phyloP scores from a whole-genome alignment of 1,284 basidiomycete genomes.

The Moesziomyces parantarcticus region DNA sequence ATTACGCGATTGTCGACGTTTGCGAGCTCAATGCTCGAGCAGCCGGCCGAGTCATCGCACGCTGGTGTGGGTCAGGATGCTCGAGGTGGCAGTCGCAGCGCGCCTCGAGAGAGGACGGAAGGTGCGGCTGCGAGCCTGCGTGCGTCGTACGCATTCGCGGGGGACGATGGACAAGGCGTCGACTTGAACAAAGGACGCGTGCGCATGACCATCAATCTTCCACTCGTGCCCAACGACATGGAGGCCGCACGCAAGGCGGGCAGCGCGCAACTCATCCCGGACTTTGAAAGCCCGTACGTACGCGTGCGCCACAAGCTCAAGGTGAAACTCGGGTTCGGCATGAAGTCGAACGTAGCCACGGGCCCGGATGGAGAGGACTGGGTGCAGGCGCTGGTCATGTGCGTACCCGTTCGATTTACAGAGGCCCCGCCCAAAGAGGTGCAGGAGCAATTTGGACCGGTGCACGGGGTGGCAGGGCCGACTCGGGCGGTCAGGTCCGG shows the following conservation, averaged over 20 bases:
- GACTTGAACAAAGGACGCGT: constrained; percentile 59
- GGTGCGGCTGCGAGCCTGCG: constrained; percentile 32
- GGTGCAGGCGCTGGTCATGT: constrained; percentile 65
- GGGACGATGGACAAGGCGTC: constrained; percentile 63
- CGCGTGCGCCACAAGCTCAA: constrained; percentile 66
- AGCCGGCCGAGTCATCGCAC: constrained; percentile 20
- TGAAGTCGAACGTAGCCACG: constrained; percentile 37
- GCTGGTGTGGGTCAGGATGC: not conserved
- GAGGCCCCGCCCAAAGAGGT: constrained; percentile 64
- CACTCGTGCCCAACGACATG: constrained; percentile 50
- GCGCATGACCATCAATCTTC: constrained; percentile 66
- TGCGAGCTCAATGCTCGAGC: constrained; percentile 58
- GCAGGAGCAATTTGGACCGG: constrained; percentile 61
- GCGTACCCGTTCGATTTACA: constrained; percentile 66
- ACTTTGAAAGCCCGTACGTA: constrained; percentile 65
- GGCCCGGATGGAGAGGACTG: constrained; percentile 48
- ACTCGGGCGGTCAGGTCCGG: too few relatives aligned
- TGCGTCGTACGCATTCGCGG: constrained; percentile 63
- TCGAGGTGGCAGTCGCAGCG: constrained; percentile 1
- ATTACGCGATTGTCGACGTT: constrained; percentile 60
- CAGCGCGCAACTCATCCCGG: constrained; percentile 59
- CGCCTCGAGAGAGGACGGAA: not conserved
- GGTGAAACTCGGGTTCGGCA: constrained; percentile 66
- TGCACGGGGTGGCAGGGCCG: not conserved
- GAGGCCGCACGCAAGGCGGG: constrained; percentile 33